Percentiles rank a stretch among this genome's conserved stretches.
These are phyloP conservation scores for Rhodotorula sp. DNA, from an alignment of 1,284 basidiomycete genomes.

Conservation along the genomic window DNA sequence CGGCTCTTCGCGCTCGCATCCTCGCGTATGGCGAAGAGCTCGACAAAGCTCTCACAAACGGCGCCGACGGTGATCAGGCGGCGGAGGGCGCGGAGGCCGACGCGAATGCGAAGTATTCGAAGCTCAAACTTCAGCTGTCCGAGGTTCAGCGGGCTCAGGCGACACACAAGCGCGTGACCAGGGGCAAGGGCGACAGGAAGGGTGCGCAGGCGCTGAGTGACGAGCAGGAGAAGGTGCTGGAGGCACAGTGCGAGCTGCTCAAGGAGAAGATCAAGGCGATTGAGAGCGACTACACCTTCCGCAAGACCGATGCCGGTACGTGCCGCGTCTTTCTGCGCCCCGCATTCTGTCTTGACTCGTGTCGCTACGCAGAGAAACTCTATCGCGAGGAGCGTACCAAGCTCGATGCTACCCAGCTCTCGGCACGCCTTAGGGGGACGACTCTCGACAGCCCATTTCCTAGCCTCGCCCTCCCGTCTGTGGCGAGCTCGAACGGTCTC, in stretches of 20 bases:
- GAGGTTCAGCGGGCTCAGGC: conserved; percentile 41
- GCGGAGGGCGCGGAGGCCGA: conserved; percentile 26
- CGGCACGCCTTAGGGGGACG: conserved; percentile 57
- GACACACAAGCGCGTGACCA: conserved; percentile 41
- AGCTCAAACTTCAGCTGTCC: conserved; percentile 35
- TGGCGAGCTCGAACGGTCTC: background rate
- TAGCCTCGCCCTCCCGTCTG: background rate
- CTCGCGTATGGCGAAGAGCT: conserved; percentile 31
- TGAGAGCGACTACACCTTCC: conserved; percentile 36
- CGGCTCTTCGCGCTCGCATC: conserved; percentile 29
- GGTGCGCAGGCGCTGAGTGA: conserved; percentile 40
- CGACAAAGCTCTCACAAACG: conserved; percentile 20
- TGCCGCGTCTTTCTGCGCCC: conserved; percentile 8
- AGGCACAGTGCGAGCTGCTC: conserved; percentile 59
- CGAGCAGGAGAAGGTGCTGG: conserved; percentile 50
- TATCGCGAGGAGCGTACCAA: conserved; percentile 62
- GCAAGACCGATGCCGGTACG: conserved; percentile 55
- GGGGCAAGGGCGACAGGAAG: conserved; percentile 39
- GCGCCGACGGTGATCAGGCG: conserved; percentile 11
- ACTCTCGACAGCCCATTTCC: conserved; percentile 15
- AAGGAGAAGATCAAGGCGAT: conserved; percentile 55
- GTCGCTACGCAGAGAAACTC: conserved; percentile 53
- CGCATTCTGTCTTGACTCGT: background rate
- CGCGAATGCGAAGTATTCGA: conserved; percentile 41
- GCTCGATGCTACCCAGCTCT: conserved; percentile 57